phyloP scores from a whole-genome alignment of 164 flowering plant species.

The Warburgia ugandensis region DNA sequence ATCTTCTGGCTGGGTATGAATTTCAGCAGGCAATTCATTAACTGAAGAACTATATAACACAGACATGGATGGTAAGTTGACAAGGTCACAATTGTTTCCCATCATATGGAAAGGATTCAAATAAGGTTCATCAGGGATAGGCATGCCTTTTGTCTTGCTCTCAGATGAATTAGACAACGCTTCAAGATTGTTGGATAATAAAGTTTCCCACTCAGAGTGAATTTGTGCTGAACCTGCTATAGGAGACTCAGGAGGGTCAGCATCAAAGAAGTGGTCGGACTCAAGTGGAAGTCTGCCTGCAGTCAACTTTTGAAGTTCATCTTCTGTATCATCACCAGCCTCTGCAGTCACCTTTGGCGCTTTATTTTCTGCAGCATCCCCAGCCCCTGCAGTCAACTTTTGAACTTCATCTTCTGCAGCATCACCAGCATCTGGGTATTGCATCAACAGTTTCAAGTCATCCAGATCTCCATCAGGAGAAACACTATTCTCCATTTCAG shows the following conservation, averaged over 20 bases:
- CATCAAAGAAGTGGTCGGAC: not conserved
- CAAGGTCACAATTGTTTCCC: constrained; percentile 12
- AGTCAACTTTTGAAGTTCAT: constrained; percentile 9
- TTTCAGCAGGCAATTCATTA: constrained; percentile 1
- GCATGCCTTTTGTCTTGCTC: constrained; percentile 12
- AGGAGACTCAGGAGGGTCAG: not conserved
- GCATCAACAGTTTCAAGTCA: constrained; percentile 1
- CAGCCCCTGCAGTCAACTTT: too few relatives aligned
- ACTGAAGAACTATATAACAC: constrained; percentile 4
- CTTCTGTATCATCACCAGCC: constrained; percentile 11
- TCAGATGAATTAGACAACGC: constrained; percentile 8
- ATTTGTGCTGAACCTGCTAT: constrained; percentile 13
- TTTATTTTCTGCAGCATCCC: too few relatives aligned
- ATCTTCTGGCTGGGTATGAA: constrained; percentile 12
- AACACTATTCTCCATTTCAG: constrained; percentile 13
- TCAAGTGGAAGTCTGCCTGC: constrained; percentile 21
- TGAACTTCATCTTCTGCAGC: constrained; percentile 5
- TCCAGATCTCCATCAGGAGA: constrained; percentile 11
- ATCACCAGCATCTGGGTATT: constrained; percentile 1
- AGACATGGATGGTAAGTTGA: constrained; percentile 10
- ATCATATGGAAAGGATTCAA: constrained; percentile 3
- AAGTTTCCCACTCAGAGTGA: constrained; percentile 12
- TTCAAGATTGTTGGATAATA: constrained; percentile 6
- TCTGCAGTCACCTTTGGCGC: too few relatives aligned
- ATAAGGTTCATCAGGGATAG: constrained; percentile 2